These are phyloP conservation scores for Colletotrichum lupini DNA, from an alignment of 2,329 filamentous ascomycete species.

Conservation along the genomic window DNA sequence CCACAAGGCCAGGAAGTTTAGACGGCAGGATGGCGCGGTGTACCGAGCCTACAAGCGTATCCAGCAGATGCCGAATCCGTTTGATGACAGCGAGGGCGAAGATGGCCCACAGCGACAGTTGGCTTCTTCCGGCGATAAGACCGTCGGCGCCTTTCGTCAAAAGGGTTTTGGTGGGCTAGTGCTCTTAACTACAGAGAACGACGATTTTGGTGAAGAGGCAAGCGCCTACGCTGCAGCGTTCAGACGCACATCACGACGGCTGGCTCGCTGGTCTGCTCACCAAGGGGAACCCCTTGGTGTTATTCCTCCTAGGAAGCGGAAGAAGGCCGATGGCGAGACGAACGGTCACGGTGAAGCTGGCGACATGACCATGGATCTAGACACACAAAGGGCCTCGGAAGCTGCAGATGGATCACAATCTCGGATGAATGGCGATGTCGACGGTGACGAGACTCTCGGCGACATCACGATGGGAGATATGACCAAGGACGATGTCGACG, in stretches of 20 bases:
- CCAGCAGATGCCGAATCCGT: constrained; percentile 63
- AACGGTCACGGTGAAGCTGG: constrained; percentile 36
- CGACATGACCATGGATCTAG: constrained; percentile 40
- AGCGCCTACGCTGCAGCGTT: constrained; percentile 74
- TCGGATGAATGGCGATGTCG: constrained; percentile 47
- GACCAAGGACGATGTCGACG: constrained; percentile 63
- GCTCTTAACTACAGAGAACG: constrained; percentile 69
- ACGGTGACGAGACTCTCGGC: constrained; percentile 45
- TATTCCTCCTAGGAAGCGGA: constrained; percentile 57
- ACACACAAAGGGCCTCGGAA: constrained; percentile 44
- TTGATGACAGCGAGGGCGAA: constrained; percentile 73
- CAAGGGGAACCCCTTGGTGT: constrained; percentile 58
- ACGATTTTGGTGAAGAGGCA: constrained; percentile 83
- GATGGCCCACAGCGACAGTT: constrained; percentile 49
- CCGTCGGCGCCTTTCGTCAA: constrained; percentile 59
- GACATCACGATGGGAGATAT: constrained; percentile 53
- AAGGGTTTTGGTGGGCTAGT: constrained; percentile 73
- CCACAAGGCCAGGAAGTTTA: constrained; percentile 69
- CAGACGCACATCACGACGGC: constrained; percentile 69
- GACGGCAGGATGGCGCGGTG: constrained; percentile 74
- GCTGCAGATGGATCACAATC: constrained; percentile 11
- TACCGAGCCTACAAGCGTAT: constrained; percentile 74
- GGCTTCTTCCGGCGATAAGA: constrained; percentile 42
- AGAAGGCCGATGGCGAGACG: constrained; percentile 38
- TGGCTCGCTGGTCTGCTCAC: constrained; percentile 76